These are phyloP conservation scores for Castanea sativa DNA, from an alignment of 306 rosid species.

Conservation along the genomic window DNA sequence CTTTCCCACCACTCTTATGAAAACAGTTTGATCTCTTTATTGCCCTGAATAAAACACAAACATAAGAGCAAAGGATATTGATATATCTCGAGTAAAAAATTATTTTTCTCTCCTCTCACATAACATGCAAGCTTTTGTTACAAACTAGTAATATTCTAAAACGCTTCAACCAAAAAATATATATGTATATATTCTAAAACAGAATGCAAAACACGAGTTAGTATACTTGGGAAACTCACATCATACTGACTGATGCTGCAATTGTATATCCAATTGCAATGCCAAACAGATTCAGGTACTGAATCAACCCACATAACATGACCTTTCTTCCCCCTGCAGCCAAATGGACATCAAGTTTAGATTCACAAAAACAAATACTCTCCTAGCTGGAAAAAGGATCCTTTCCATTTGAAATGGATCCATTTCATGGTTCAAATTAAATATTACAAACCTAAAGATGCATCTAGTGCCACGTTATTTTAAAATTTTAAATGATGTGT, in stretches of 20 bases:
- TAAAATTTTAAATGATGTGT: too few species aligned
- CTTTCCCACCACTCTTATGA: constrained; percentile 62
- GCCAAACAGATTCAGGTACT: constrained; percentile 67
- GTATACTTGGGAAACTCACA: constrained; percentile 43
- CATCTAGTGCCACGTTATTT: too few species aligned
- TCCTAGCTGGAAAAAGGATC: not conserved
- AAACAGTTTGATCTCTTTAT: constrained; percentile 75
- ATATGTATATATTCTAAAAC: not conserved
- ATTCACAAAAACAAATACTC: not conserved
- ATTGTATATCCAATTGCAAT: constrained; percentile 66
- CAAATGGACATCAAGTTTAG: constrained; percentile 8
- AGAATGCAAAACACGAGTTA: not conserved
- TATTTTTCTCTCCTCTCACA: not conserved
- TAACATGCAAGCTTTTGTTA: not conserved
- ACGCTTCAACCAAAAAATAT: too few species aligned
- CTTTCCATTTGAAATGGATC: too few species aligned
- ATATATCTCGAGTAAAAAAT: not conserved
- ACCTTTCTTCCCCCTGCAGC: constrained; percentile 63
- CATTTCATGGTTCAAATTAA: too few species aligned
- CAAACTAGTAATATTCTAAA: not conserved
- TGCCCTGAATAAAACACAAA: constrained; percentile 38
- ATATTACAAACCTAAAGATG: too few species aligned
- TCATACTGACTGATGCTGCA: constrained; percentile 86
- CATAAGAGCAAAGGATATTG: not conserved
- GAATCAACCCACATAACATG: constrained; percentile 58